Percentiles rank a stretch among this genome's conserved stretches.
These are phyloP conservation scores for Podosphaera xanthii DNA, from an alignment of 2,329 filamentous ascomycete genomes.

Conservation along the genomic window DNA sequence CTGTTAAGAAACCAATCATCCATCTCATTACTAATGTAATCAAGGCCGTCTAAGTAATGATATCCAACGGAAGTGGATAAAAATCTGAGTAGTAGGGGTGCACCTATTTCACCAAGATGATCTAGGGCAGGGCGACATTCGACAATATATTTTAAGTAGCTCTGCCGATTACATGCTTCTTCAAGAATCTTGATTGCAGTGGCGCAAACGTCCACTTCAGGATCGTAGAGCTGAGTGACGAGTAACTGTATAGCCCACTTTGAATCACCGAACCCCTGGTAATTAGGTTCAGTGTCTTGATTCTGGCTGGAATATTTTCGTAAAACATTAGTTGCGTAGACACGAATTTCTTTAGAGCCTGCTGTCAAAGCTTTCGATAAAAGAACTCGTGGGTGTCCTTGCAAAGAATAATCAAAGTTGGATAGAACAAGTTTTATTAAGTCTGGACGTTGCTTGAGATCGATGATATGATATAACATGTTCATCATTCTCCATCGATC, in stretches of 20 bases:
- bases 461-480: conserved; percentile 98
- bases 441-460: conserved; percentile 75
- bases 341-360: conserved; percentile 75
- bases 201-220: conserved; percentile 88
- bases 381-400: conserved; percentile 76
- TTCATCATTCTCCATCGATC: conserved; percentile 97
- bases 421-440: conserved; percentile 71
- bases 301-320: conserved; percentile 59
- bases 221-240: conserved; percentile 97
- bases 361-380: conserved; percentile 85
- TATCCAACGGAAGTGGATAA: conserved; percentile 92
- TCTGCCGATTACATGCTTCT: conserved; percentile 84
- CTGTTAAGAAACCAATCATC: conserved; percentile 97
- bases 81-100: conserved; percentile 76
- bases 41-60: conserved; percentile 84
- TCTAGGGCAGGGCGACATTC: conserved; percentile 87
- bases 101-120: conserved; percentile 88
- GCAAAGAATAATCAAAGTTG: conserved; percentile 77
- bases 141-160: conserved; percentile 84
- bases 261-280: conserved; percentile 35
- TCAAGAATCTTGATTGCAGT: conserved; percentile 93
- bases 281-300: conserved; percentile 18
- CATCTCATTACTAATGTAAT: conserved; percentile 99
- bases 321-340: conserved; percentile 67
- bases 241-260: conserved; percentile 92